These are phyloP conservation scores for Platanthera guangdongensis DNA, from an alignment of 106 monocot species.

Conservation along the genomic window DNA sequence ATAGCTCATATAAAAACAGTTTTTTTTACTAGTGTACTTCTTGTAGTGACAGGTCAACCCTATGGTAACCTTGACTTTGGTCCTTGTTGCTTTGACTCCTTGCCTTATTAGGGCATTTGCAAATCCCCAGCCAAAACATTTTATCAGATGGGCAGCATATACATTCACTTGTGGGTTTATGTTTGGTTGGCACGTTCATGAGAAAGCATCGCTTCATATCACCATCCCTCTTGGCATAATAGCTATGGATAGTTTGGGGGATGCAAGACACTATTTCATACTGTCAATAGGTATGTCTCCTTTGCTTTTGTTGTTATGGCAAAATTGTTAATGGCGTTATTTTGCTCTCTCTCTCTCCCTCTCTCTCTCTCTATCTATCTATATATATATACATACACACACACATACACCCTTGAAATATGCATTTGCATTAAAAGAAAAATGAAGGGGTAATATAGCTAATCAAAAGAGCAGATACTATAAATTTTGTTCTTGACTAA, in stretches of 20 bases:
- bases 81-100: conserved; percentile 73
- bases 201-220: conserved; percentile 99
- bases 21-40: conserved; percentile 4
- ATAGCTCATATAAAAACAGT: background rate
- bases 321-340: background rate
- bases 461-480: too few species aligned
- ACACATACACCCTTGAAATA: too few species aligned
- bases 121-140: conserved; percentile 55
- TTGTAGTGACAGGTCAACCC: conserved; percentile 58
- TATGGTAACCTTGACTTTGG: conserved; percentile 55
- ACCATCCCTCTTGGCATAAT: conserved; percentile 70
- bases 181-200: conserved; percentile 99
- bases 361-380: too few species aligned
- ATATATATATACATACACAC: too few species aligned
- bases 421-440: too few species aligned
- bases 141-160: conserved; percentile 87
- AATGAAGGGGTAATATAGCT: too few species aligned
- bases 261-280: conserved; percentile 86
- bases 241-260: conserved; percentile 60
- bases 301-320: background rate
- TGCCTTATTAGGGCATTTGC: conserved; percentile 66
- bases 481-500: too few species aligned
- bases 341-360: background rate
- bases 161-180: conserved; percentile 89
- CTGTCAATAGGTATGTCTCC: conserved; percentile 66